phyloP scores from a whole-genome alignment of 805 yeast genomes.

The Cyberlindnera lachancei region DNA sequence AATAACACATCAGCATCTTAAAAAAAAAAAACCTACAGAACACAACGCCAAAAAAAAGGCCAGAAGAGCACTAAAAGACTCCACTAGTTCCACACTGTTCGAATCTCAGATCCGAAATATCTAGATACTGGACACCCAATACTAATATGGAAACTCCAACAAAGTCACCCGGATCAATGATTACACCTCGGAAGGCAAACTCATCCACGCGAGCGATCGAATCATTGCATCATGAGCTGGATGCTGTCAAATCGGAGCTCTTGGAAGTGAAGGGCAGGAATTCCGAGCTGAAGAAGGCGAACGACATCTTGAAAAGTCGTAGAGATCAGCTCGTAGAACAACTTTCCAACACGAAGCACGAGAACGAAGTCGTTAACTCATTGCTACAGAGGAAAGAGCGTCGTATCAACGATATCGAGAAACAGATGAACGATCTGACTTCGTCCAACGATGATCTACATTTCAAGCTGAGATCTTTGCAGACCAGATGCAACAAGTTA shows the following conservation, averaged over 20 bases:
- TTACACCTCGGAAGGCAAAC: too few species aligned
- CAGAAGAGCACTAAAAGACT: too few species aligned
- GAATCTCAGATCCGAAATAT: neutral
- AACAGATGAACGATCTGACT: conserved; percentile 40
- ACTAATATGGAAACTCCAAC: too few species aligned
- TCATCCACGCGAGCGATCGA: conserved; percentile 30
- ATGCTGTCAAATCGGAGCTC: conserved; percentile 38
- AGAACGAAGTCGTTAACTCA: conserved; percentile 66
- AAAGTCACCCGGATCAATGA: too few species aligned
- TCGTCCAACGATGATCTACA: conserved; percentile 41
- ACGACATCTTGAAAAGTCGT: conserved; percentile 38
- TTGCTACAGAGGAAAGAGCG: conserved; percentile 65
- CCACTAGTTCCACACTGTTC: too few species aligned
- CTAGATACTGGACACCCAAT: neutral
- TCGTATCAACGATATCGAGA: conserved; percentile 58
- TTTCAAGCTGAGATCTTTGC: conserved; percentile 42
- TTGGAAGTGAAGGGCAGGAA: conserved; percentile 34
- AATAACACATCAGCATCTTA: too few species aligned
- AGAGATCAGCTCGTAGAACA: conserved; percentile 54
- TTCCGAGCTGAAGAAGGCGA: conserved; percentile 49
- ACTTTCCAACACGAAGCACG: conserved; percentile 65
- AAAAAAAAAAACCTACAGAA: too few species aligned
- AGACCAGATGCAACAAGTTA: conserved; percentile 39
- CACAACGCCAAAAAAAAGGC: too few species aligned
- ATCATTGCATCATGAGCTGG: conserved; percentile 40